Conservation (phyloP, 2,329 filamentous ascomycete genomes). For the Cercospora nicotianae region DNA sequence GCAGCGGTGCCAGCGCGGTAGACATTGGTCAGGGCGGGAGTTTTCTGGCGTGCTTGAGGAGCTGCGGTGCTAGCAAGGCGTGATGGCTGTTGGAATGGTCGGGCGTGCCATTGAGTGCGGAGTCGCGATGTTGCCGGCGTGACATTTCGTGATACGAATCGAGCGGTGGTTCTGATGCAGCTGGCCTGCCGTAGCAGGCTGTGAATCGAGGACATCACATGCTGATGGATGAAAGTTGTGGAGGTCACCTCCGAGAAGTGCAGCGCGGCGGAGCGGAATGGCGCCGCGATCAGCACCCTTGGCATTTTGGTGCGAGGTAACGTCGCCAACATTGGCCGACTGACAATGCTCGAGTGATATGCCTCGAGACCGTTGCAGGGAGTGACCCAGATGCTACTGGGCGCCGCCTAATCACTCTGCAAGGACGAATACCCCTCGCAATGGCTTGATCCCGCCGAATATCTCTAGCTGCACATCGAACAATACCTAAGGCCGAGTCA, state of each 20-base stretch:
- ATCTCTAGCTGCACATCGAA: neutral
- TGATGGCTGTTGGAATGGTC: neutral
- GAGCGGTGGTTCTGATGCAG: neutral
- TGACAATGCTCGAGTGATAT: neutral
- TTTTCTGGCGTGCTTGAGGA: neutral
- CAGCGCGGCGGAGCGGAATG: neutral
- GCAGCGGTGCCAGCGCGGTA: conserved; percentile 72
- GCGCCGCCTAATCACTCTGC: neutral
- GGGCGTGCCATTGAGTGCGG: neutral
- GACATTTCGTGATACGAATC: neutral
- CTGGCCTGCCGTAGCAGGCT: conserved; percentile 19
- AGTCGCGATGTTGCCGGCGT: neutral
- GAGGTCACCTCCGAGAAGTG: neutral
- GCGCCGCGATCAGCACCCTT: neutral
- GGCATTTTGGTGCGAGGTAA: neutral
- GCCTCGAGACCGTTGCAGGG: neutral
- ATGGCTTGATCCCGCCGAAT: neutral
- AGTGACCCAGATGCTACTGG: neutral
- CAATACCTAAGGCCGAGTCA: neutral
- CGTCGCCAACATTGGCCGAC: conserved; percentile 6
- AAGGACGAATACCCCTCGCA: neutral
- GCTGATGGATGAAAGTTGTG: neutral
- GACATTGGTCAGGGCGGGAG: conserved; percentile 62
- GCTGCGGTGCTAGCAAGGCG: conserved; percentile 5
- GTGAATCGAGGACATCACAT: conserved; percentile 30